Evolutionary conservation across 345 rosid species (phyloP).

Genomic region (Euphorbia pulcherrima): DNA sequence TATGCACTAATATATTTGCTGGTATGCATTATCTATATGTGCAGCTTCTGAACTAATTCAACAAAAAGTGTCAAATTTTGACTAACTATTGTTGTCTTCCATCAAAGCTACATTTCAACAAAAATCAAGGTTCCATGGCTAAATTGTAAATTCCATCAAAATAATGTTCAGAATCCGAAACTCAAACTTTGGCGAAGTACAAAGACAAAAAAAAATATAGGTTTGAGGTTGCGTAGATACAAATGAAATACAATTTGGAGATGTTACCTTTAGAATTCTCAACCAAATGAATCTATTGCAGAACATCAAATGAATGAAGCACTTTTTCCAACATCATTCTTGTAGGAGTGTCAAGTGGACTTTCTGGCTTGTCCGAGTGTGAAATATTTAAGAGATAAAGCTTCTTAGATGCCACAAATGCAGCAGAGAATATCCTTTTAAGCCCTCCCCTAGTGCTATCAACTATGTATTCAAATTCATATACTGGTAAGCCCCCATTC

Average conservation of each 20-base stretch:
- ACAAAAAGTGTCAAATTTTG: too few relatives aligned
- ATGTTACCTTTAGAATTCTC: constrained; percentile 9
- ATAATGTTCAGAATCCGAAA: too few relatives aligned
- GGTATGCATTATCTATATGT: too few relatives aligned
- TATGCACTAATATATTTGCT: too few relatives aligned
- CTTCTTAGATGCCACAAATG: constrained; percentile 69
- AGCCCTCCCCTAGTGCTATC: constrained; percentile 86
- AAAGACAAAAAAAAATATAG: too few relatives aligned
- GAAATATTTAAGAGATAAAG: constrained; percentile 67
- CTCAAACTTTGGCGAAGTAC: too few relatives aligned
- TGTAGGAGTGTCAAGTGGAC: constrained; percentile 58
- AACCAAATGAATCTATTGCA: background rate
- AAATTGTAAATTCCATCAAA: too few relatives aligned
- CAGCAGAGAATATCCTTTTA: constrained; percentile 80
- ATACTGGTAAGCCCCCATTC: constrained; percentile 53
- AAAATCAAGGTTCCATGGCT: too few relatives aligned
- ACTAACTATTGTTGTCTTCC: too few relatives aligned
- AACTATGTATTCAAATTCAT: constrained; percentile 73
- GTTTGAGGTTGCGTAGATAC: too few relatives aligned
- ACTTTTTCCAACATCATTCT: constrained; percentile 60
- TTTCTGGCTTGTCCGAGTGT: constrained; percentile 72
- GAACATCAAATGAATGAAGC: constrained; percentile 71
- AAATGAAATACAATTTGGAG: background rate
- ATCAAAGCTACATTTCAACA: too few relatives aligned
- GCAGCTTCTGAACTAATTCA: too few relatives aligned